A percentile compares a stretch with the other conserved stretches of the same genome.
Evolutionary conservation across 2,329 filamentous ascomycete species (phyloP).

Genomic region (Cladophialophora chaetospira): DNA sequence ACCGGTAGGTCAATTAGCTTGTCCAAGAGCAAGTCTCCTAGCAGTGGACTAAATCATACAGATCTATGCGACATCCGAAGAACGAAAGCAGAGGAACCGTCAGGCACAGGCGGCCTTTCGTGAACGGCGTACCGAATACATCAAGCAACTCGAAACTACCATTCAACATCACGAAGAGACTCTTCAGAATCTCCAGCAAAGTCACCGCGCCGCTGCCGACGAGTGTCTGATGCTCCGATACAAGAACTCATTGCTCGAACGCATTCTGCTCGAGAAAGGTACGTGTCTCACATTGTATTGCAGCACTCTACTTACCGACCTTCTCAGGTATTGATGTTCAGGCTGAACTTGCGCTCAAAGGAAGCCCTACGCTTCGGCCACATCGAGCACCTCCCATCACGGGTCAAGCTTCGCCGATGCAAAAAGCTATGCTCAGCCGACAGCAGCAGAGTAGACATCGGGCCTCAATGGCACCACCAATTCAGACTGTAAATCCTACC

Average conservation of each 20-base stretch:
- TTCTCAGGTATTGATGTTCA: slow-evolving; percentile 90
- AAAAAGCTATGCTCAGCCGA: slow-evolving; percentile 77
- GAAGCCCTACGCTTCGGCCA: slow-evolving; percentile 73
- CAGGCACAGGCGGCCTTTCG: slow-evolving; percentile 97
- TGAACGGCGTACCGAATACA: slow-evolving; percentile 96
- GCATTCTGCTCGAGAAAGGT: slow-evolving; percentile 96
- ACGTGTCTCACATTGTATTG: slow-evolving; percentile 20
- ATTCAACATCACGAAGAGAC: slow-evolving; percentile 97
- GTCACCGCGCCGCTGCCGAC: slow-evolving; percentile 89
- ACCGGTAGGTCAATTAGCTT: slow-evolving; percentile 66
- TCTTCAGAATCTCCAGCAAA: slow-evolving; percentile 87
- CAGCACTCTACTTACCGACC: not conserved
- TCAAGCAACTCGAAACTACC: slow-evolving; percentile 96
- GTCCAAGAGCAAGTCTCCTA: too few relatives aligned
- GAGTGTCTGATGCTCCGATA: slow-evolving; percentile 98
- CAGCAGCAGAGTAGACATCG: slow-evolving; percentile 52
- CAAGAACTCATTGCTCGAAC: slow-evolving; percentile 94
- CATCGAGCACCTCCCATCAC: slow-evolving; percentile 60
- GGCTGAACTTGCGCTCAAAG: slow-evolving; percentile 89
- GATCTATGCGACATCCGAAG: slow-evolving; percentile 99
- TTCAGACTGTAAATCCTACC: slow-evolving; percentile 43
- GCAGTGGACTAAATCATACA: slow-evolving; percentile 48
- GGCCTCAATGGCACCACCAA: slow-evolving; percentile 32
- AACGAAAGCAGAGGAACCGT: slow-evolving; percentile 94
- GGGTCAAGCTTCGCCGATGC: slow-evolving; percentile 74